Evolutionary conservation across 1,284 basidiomycete genomes (phyloP).

Genomic region (Irpex sp.): DNA sequence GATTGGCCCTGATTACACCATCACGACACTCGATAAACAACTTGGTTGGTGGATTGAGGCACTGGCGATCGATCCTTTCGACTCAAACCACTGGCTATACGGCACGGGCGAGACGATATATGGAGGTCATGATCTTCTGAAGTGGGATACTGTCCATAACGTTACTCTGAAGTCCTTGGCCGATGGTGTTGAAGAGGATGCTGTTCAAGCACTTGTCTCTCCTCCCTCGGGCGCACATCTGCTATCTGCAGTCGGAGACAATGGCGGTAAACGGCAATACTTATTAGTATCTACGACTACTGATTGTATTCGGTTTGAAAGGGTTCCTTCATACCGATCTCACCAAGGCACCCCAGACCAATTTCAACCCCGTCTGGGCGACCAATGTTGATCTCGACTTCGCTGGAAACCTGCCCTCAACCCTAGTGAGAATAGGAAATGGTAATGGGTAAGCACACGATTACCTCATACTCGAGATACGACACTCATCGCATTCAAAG

Average conservation of each 20-base stretch:
- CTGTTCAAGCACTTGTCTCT: conserved; percentile 52
- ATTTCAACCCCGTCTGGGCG: conserved; percentile 46
- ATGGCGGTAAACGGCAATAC: conserved; percentile 37
- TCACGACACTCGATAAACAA: conserved; percentile 36
- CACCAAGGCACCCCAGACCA: conserved; percentile 41
- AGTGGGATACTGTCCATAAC: conserved; percentile 59
- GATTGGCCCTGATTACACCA: conserved; percentile 46
- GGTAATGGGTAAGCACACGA: conserved; percentile 33
- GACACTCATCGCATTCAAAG: conserved; percentile 3
- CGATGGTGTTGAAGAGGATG: conserved; percentile 62
- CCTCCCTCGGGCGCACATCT: conserved; percentile 44
- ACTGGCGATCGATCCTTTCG: conserved; percentile 57
- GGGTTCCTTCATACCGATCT: conserved; percentile 45
- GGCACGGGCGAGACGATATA: conserved; percentile 60
- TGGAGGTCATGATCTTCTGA: conserved; percentile 49
- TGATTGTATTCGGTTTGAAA: conserved; percentile 2
- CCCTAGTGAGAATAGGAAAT: conserved; percentile 51
- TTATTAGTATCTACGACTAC: not conserved
- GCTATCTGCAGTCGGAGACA: conserved; percentile 57
- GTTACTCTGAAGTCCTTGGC: conserved; percentile 57
- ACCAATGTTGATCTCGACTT: conserved; percentile 53
- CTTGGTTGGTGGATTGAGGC: conserved; percentile 43
- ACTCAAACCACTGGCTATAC: conserved; percentile 66
- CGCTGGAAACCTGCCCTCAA: conserved; percentile 51
- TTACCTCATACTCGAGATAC: conserved; percentile 22